Base-by-base conservation (phyloP, 106 monocot species). In the Dendrobium chrysotoxum region DNA sequence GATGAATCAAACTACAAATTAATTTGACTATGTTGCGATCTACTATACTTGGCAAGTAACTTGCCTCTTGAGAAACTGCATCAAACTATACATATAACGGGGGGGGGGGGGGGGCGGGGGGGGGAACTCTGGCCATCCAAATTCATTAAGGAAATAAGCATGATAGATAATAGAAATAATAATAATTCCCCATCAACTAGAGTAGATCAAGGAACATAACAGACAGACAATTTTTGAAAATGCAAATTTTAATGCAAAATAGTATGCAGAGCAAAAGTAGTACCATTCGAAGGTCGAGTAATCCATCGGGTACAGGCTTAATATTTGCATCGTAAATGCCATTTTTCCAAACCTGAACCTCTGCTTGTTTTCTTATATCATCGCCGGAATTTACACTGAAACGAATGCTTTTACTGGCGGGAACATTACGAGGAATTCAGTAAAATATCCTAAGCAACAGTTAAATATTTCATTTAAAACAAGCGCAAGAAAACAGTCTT, bases 311-410 rank as follows among this genome's bases (percentile, higher is more conserved):
- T 20, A 84, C 80, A 0, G 90, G 87, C 47, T 85, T 79, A 6
- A 81, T 9, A 45, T 78, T 77, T 1, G 17, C 0, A 40, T 86
- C 86, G 21, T 93, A 94, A 53, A 94, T 77, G 30, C 72, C 41
- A 38, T 81, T 86, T 39, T 82, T 96, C 92, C 93, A 97, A 0
- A 97, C 90, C 82, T 97, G 92, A 66, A 97, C 93, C 79, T 94
- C 96, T 7, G 94, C 89, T 11, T 80, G 30, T 72, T 90, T 92
- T 35, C 83, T 77, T 50, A 97, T 86, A 65, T 97, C 94, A 8
- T 87, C 85, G 18, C 96, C 92, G 0, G 96, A 97, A 28, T 94
- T 85, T 21, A 83, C 82, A 70, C 85, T 79, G 77, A 97, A 97
- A 45, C 58, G 77, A 54, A 97, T 85, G 67, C 88, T 91, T 77